A percentile compares a stretch with the other conserved stretches of the same genome.
Evolutionary conservation across 2,329 filamentous ascomycete species (phyloP).

Genomic region (Mycogone perniciosa): DNA sequence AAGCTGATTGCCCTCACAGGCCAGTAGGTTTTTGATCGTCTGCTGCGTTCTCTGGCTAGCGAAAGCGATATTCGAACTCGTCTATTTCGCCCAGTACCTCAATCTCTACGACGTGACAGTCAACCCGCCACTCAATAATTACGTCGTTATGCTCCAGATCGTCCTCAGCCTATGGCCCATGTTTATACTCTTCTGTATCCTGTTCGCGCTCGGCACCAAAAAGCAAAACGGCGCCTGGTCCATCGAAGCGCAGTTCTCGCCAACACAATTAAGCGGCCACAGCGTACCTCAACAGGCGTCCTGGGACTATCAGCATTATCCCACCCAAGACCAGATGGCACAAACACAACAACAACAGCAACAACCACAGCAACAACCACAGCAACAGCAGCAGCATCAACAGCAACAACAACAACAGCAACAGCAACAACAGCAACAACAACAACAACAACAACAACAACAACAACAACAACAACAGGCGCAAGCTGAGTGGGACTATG

Average conservation of each 20-base stretch:
- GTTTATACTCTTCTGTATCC: slow-evolving; percentile 21
- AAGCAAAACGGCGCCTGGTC: slow-evolving; percentile 24
- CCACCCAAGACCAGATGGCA: slow-evolving; percentile 2
- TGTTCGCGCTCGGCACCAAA: slow-evolving; percentile 22
- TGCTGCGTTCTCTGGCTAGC: no score
- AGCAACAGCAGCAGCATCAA: not conserved
- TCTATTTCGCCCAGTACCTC: no score
- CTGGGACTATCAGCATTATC: slow-evolving; percentile 18
- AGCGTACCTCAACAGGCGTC: slow-evolving; percentile 10
- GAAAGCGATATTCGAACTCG: no score
- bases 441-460: not conserved
- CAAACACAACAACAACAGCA: not conserved
- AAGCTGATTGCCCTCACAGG: no score
- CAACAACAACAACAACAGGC: not conserved
- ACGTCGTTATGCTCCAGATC: slow-evolving; percentile 18
- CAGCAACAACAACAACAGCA: not conserved
- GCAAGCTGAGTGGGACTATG: no score
- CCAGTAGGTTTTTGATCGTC: no score
- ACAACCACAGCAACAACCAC: not conserved
- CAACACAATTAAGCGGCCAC: not conserved
- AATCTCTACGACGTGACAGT: no score
- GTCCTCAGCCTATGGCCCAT: slow-evolving; percentile 20
- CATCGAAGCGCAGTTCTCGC: slow-evolving; percentile 15
- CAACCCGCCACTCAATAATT: slow-evolving; percentile 1
- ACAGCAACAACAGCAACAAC: not conserved